Conservation (phyloP, 768 basidiomycete genomes). For the Suillus paluster region DNA sequence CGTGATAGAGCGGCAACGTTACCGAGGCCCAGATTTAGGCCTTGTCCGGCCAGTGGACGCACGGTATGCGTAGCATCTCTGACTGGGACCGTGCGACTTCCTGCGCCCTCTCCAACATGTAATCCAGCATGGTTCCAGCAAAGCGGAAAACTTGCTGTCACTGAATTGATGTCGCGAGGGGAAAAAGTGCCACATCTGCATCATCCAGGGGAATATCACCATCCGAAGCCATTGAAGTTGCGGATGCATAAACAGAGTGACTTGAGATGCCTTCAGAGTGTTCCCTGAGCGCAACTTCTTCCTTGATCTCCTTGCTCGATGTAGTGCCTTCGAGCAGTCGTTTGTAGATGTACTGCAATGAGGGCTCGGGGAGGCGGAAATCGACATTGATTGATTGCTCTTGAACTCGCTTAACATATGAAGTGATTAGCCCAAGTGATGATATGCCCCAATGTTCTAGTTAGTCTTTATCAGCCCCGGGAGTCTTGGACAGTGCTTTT, state of each 20-base stretch:
- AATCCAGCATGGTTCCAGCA: slow-evolving; percentile 83
- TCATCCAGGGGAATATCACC: slow-evolving; percentile 64
- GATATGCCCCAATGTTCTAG: too few species aligned
- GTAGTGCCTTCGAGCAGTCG: slow-evolving; percentile 63
- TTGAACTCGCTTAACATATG: too few species aligned
- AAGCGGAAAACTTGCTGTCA: slow-evolving; percentile 89
- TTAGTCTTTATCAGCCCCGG: too few species aligned
- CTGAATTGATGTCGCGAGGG: slow-evolving; percentile 73
- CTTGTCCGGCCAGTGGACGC: slow-evolving; percentile 96
- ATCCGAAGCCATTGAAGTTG: slow-evolving; percentile 33
- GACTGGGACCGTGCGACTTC: slow-evolving; percentile 80
- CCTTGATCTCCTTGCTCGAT: slow-evolving; percentile 50
- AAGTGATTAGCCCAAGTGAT: too few species aligned
- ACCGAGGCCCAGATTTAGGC: slow-evolving; percentile 90
- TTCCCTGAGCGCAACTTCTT: slow-evolving; percentile 78
- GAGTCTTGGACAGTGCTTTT: too few species aligned
- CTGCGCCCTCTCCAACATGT: slow-evolving; percentile 76
- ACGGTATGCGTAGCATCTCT: slow-evolving; percentile 97
- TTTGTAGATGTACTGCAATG: slow-evolving; percentile 67
- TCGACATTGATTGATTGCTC: slow-evolving; percentile 85
- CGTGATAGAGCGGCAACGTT: slow-evolving; percentile 78
- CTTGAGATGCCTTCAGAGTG: slow-evolving; percentile 65
- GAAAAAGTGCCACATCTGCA: slow-evolving; percentile 71
- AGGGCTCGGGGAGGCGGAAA: slow-evolving; percentile 80
- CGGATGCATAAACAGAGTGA: slow-evolving; percentile 66